Base-by-base conservation (phyloP, 2,329 filamentous ascomycete genomes). In the Neofusicoccum parvum region DNA sequence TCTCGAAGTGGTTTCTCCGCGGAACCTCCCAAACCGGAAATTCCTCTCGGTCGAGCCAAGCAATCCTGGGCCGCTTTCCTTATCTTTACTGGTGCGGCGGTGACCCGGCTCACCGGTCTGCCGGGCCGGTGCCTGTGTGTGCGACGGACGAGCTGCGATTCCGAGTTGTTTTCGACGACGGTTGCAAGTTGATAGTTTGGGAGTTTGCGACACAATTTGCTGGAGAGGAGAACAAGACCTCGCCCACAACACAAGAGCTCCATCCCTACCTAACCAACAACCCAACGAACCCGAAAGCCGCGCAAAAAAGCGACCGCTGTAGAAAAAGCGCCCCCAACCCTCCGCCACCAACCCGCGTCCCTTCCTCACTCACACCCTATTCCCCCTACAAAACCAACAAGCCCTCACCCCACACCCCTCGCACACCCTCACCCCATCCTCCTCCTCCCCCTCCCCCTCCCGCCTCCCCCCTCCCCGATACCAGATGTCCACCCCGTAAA, bases 401-500 rank as follows among this genome's bases (percentile, higher is more conserved):
- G 56, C 56, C 32, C 27, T 23, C 27, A 60, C 23, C n/a, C 43
- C 41, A 23, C 56, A 60, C n/a, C 41, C 41, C 6, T 17, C 43
- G 48, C 56, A 60, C 15, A 20, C 41, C 56, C 14, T 37, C 11
- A 60, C 41, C n/a, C 54, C 54, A 36, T 46, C 43, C 5, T 17
- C 37, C 6, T 20, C 39, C 23, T 2, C n/a, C 14, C 12, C 54
- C 20, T 17, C 51, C 11, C 23, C 20, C 9, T 1, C 27, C 27
- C 6, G 27, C 11, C 20, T 20, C 9, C 32, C 41, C 20, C 39
- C 53, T n/a, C 27, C 15, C 14, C 27, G 41, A 60, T 60, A 60
- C 41, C 43, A 60, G 23, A 60, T 60, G 48, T 60, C 56, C n/a
- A 60, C 32, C 14, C 56, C 56, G 37, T 60, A 60, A 17, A 20